phyloP scores from a whole-genome alignment of 768 basidiomycete genomes.

The Cystofilobasidium capitatum region DNA sequence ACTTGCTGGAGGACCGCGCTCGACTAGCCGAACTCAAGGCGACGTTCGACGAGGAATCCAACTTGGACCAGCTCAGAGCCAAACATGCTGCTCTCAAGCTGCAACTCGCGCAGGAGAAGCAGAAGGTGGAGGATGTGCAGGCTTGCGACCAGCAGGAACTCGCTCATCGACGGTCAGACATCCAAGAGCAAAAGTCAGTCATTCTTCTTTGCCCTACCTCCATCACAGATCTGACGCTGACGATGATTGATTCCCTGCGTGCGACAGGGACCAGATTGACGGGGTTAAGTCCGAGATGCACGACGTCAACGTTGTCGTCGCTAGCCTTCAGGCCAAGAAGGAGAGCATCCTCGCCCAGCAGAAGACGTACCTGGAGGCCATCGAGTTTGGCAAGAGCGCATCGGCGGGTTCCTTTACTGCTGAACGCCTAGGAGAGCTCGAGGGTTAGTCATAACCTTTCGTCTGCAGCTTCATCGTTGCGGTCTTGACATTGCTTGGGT shows the following conservation, averaged over 20 bases:
- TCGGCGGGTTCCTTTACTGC: conserved; percentile 38
- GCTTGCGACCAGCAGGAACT: conserved; percentile 25
- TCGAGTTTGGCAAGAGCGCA: conserved; percentile 33
- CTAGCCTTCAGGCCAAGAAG: conserved; percentile 33
- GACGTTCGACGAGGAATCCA: conserved; percentile 19
- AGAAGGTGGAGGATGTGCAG: conserved; percentile 31
- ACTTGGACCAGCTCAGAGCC: conserved; percentile 34
- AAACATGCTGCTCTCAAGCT: conserved; percentile 32
- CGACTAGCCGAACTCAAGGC: conserved; percentile 29
- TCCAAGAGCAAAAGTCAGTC: conserved; percentile 26
- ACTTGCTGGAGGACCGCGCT: conserved; percentile 32
- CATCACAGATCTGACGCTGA: not conserved
- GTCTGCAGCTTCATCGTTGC: not conserved
- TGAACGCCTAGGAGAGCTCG: conserved; percentile 34
- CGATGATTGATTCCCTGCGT: not conserved
- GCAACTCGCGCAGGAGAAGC: conserved; percentile 36
- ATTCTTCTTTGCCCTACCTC: not conserved
- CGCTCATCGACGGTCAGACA: conserved; percentile 13
- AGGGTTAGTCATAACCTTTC: conserved; percentile 34
- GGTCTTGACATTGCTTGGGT: not conserved
- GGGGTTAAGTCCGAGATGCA: conserved; percentile 34
- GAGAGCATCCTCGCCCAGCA: conserved; percentile 32
- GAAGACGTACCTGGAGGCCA: conserved; percentile 31
- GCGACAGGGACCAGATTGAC: conserved; percentile 34
- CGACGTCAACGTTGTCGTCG: conserved; percentile 34